Evolutionary conservation across 2,329 filamentous ascomycete species (phyloP).

Genomic region (Nannizziopsis barbatae): DNA sequence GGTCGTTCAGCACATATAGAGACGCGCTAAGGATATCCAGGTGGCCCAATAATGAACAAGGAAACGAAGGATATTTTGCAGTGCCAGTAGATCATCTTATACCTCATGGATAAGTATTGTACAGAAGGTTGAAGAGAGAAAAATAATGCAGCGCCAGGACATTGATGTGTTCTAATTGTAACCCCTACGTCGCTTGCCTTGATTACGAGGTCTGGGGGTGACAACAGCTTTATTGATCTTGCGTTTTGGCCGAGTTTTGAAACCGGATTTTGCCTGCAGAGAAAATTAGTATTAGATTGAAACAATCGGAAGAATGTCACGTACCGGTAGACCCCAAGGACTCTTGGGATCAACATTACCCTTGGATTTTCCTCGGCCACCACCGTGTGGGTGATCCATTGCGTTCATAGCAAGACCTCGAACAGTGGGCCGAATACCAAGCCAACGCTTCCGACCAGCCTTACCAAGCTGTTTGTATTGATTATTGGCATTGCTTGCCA

Average conservation of each 20-base stretch:
- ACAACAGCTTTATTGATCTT: slow-evolving; percentile 92
- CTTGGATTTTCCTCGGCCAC: slow-evolving; percentile 98
- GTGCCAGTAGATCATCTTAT: neutral
- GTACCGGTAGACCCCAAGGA: slow-evolving; percentile 90
- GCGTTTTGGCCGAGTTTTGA: slow-evolving; percentile 80
- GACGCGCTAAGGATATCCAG: too few relatives aligned
- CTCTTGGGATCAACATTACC: slow-evolving; percentile 90
- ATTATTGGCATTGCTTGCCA: slow-evolving; percentile 85
- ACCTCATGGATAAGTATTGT: neutral
- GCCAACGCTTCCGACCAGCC: slow-evolving; percentile 83
- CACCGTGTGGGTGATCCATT: slow-evolving; percentile 95
- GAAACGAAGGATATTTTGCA: too few relatives aligned
- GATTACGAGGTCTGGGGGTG: slow-evolving; percentile 69
- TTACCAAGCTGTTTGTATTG: slow-evolving; percentile 89
- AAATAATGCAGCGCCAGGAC: neutral
- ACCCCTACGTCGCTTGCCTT: slow-evolving; percentile 68
- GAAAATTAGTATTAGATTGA: slow-evolving; percentile 7
- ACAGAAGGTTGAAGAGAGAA: neutral
- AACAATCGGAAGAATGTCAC: slow-evolving; percentile 30
- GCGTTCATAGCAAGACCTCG: slow-evolving; percentile 99
- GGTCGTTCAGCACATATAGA: too few relatives aligned
- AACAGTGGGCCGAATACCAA: slow-evolving; percentile 89
- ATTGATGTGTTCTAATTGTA: slow-evolving; percentile 43
- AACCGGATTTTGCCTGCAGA: slow-evolving; percentile 46
- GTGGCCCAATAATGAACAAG: too few relatives aligned